Base-by-base conservation (phyloP, 2,329 filamentous ascomycete genomes). In the Trichoderma endophyticum region DNA sequence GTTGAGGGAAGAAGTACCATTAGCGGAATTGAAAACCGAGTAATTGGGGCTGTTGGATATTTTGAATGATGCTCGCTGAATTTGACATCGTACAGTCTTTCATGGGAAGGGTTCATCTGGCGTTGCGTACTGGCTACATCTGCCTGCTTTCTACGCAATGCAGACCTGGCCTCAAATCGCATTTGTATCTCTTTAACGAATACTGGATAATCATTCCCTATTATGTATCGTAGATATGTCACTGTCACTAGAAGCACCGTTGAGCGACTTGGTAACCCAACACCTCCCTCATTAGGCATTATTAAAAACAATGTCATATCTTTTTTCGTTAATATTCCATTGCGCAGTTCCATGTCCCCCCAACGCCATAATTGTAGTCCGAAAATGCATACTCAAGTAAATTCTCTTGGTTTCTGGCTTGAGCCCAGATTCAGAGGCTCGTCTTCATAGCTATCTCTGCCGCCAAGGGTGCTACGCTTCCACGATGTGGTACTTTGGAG, bases 361-460 rank as follows among this genome's bases (percentile, higher is more conserved):
- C 26, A 79, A 78, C 77, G 73, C 78, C 77, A 68, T 65, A 61
- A 28, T 51, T 57, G 30, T 28, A 63, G 56, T 21, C 43, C 39
- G 64, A 63, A 71, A 67, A 64, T 43, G 34, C 56, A 63, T 24
- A 48, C 24, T 75, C 70, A 81, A 36, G 76, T 76, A 71, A 81
- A 80, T 71, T 82, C 80, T 61, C 79, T 76, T 7, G 80, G 80
- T 48, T 76, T 76, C 65, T 81, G 79, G 59, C 75, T 75, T 57
- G 70, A 32, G 4, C 74, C 75, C 6, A 78, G 77, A n/a, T 81
- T 65, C 21, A 80, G 75, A 30, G 80, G 73, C 65, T 80, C 78
- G 6, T 78, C 75, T 14, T 81, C 80, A 59, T 80, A 76, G 28
- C 74, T 73, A 24, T 73, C 74, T 61, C 73, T 76, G 74, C 75